Evolutionary conservation across 805 yeast species (phyloP), one percentile per base, ranked within the genome.

Genomic region (Saccharomycopsis fodiens): DNA sequence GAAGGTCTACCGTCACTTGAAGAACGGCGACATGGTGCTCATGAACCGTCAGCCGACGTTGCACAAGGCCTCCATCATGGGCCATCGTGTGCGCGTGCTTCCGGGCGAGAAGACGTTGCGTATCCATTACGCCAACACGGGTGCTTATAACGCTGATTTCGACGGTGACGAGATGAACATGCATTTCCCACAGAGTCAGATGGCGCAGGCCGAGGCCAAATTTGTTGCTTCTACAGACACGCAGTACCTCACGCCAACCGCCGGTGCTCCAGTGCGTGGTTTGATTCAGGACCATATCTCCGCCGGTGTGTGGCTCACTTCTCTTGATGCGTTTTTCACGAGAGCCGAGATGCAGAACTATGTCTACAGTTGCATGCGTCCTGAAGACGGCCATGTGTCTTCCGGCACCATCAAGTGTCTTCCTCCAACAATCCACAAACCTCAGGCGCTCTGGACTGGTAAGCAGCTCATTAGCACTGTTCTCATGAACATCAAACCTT

Each of bases 31-130:
- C 66, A 89, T 93, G 50, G 97, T 94, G 41, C 65, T 94, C 35
- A 93, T 94, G 97, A 93, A 93, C 69, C 89, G 99, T 72, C 99
- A 93, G 70, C 98, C 99, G 40, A 91, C 98, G 13, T 74, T 93
- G 63, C 99, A 93, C 70, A 93, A 93, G 69, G 98, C 98, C 39
- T 94, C 98, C 23, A 93, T 93, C 96, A 93, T 93, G 99, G 98
- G 98, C 55, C 99, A 93, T 67, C 85, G 82, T 61, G 98, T 93
- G 37, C 78, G 96, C 59, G 98, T 93, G 27, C 72, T 93, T 56
- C 98, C 97, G 3, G 95, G 96, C 49, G 98, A 93, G 62, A 93
- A 93, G 72, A 94, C 98, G 3, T 71, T 93, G 57, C 79, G 99
- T 61, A 71, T 93, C 65, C 99, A 93, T 65, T 93, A 93, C 66